Evolutionary conservation across 148 eudicot species (phyloP), one percentile per base, ranked within the genome.

Genomic region (Rheum nobile): DNA sequence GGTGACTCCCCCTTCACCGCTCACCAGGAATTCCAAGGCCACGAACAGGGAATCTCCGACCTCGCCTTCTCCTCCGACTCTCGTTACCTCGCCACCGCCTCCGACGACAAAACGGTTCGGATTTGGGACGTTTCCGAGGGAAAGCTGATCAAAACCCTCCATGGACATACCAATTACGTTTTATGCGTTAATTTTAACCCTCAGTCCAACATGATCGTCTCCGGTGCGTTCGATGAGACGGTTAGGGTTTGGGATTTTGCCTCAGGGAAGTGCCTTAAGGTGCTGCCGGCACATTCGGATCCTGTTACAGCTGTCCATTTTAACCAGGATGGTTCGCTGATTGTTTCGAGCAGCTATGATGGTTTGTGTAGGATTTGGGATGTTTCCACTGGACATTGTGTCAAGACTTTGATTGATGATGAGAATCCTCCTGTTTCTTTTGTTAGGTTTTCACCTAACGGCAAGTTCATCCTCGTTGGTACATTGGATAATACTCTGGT

Each of bases 361-460:
- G 97, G 97, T 61, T 72, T 95, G 80, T 95, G 97, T 73, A 78
- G 97, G 86, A 85, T 92, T 79, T 95, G 99, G 99, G 97, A 91
- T 75, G 90, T 90, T 69, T 82, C 86, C 0, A 95, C 99, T 21
- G 99, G 99, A 3, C 99, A 95, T 83, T 95, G 99, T 88, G 76
- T 87, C 74, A 95, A 95, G 86, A 95, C 97, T 43, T 74, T 92
- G 78, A 92, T 95, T 72, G 99, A 95, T 78, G 98, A 95, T 74
- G 97, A 91, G 74, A 90, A 90, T 32, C 98, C 98, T 1, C 98
- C 98, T 0, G 97, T 95, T 59, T 90, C 97, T 10, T 95, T 84
- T 54, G 96, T 85, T 1, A 85, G 83, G 85, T 95, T 95, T 75
- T 90, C 99, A 6, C 99, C 99, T 1, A 95, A 95, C 67, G 97